These are phyloP conservation scores for Tilletiopsis washingtonensis DNA, from an alignment of 1,284 basidiomycete species.

Conservation along the genomic window DNA sequence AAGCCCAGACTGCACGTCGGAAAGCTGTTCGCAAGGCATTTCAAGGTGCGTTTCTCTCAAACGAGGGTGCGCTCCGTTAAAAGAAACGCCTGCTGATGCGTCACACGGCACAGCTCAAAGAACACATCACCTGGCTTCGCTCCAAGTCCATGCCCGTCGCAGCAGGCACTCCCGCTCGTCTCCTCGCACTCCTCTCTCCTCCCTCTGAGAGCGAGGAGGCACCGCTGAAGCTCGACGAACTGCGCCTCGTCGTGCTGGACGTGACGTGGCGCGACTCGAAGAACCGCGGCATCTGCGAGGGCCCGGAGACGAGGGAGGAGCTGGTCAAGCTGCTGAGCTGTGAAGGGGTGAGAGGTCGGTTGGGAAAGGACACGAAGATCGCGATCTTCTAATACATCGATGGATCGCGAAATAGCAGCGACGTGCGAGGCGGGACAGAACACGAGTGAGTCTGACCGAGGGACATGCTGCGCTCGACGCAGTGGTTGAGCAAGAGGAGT, in stretches of 20 bases:
- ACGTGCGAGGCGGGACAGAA: no score
- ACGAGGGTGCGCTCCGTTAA: no score
- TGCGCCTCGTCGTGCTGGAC: constrained; percentile 28
- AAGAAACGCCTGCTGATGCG: no score
- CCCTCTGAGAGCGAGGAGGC: not conserved
- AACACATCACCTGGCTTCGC: constrained; percentile 32
- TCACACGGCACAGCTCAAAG: constrained; percentile 21
- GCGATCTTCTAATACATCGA: not conserved
- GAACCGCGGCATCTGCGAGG: constrained; percentile 34
- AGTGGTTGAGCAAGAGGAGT: no score
- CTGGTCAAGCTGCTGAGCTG: constrained; percentile 21
- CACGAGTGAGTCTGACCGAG: no score
- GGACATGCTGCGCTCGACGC: no score
- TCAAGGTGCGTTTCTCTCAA: constrained; percentile 30
- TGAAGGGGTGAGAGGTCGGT: not conserved
- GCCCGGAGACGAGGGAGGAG: constrained; percentile 36
- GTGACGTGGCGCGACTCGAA: constrained; percentile 39
- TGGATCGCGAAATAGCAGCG: no score
- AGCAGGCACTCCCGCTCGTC: constrained; percentile 36
- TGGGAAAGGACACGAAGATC: not conserved
- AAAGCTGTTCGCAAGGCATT: constrained; percentile 44
- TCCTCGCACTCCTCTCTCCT: constrained; percentile 20
- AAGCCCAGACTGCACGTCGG: constrained; percentile 19
- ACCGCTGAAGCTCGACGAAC: constrained; percentile 21
- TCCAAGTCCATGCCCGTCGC: constrained; percentile 29